Conservation (phyloP, 192 early-diverging fungal genomes). For the Glomus cerebriforme region DNA sequence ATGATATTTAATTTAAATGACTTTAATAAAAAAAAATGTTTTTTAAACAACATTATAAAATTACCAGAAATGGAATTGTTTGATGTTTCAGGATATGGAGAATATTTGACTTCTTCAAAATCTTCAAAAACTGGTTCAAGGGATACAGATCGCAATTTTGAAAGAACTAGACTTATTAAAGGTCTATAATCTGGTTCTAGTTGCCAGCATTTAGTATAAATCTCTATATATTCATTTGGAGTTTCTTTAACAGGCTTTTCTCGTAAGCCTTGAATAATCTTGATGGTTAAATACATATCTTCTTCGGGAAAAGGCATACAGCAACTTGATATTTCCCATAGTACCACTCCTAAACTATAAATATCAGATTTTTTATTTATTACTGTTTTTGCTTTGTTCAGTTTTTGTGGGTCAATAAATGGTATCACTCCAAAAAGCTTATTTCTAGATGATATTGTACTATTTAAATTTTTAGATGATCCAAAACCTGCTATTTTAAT, state of each 20-base stretch:
- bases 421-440: not conserved
- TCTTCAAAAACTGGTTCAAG: not conserved
- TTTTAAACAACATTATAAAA: no score
- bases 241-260: no score
- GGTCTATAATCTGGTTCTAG: no score
- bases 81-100: no score
- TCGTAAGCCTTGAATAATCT: not conserved
- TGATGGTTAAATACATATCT: no score
- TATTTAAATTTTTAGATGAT: not conserved
- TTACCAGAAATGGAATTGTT: no score
- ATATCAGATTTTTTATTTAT: not conserved
- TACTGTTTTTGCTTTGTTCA: no score
- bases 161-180: not conserved
- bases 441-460: no score
- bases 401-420: not conserved
- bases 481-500: not conserved
- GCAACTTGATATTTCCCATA: not conserved
- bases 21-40: no score
- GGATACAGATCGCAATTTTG: not conserved
- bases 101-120: no score
- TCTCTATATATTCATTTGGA: not conserved
- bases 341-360: not conserved
- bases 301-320: not conserved
- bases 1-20: no score
- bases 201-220: no score